Base-by-base conservation (phyloP, 1,139 yeast genomes). In the Spathaspora sp. region DNA sequence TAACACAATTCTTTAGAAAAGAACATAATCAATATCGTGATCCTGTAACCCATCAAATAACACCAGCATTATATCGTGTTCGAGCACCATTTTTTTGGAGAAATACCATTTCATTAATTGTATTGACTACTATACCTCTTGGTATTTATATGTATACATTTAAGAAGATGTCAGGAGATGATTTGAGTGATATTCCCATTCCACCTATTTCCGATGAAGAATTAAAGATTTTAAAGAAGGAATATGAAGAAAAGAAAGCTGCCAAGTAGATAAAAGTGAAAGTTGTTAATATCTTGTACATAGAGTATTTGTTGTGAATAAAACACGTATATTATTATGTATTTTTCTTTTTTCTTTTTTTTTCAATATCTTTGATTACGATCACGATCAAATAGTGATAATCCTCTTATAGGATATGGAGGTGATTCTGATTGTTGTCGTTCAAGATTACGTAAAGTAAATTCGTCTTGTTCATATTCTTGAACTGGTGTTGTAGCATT, bases 11-110 rank as follows among this genome's bases (percentile, higher is more conserved):
- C n/a, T 33, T 43, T 33, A 60, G 65, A 60, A 65, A 65, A 50
- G 63, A 65, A 18, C 72, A 67, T 47, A 60, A 56, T 46, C 62
- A 65, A 51, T 89, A 89, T 66, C 86, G 87, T 61, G 89, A 87
- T 67, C 86, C 83, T 44, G 74, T 75, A 59, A 88, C 95, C 18
- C 86, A 83, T 69, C 87, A 87, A 63, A 90, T 90, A 90, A 88
- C 97, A 2, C 97, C 97, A 16, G 96, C 97, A 8, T 84, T 91
- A 74, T 74, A 89, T 57, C 76, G 98, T 56, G 97, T 96, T 42
- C 80, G 98, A 63, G 76, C 79, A 48, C 97, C 97, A 38, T 91
- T 80, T 62, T 86, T 90, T 69, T 80, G 83, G 78, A 82, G 78
- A 59, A 91, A 91, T 65, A 77, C 86, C 61, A 67, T 80, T 17